These are phyloP conservation scores for Blumeria graminis DNA, from an alignment of 2,329 filamentous ascomycete species.

Conservation along the genomic window DNA sequence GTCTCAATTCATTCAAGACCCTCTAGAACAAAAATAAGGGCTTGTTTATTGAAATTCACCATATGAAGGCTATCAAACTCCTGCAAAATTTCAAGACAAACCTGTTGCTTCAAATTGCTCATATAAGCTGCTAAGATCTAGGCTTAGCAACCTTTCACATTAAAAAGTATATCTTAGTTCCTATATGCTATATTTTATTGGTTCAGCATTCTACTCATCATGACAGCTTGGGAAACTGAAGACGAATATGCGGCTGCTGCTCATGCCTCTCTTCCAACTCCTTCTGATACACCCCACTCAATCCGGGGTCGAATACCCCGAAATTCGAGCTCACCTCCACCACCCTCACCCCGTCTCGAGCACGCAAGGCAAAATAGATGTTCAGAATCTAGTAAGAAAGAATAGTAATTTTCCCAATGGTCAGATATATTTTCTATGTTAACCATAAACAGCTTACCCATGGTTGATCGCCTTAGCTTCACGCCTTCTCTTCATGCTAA, in stretches of 20 bases:
- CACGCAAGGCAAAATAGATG: conserved; percentile 18
- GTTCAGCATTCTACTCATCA: conserved; percentile 12
- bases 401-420: conserved; percentile 21
- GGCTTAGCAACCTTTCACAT: too few relatives aligned
- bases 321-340: conserved; percentile 39
- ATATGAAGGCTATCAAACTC: too few relatives aligned
- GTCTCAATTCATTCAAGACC: too few relatives aligned
- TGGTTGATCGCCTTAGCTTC: conserved; percentile 74
- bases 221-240: conserved; percentile 37
- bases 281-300: conserved; percentile 47
- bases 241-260: conserved; percentile 33
- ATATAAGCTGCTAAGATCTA: too few relatives aligned
- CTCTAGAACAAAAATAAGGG: too few relatives aligned
- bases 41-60: too few relatives aligned
- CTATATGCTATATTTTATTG: too few relatives aligned
- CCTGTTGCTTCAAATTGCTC: too few relatives aligned
- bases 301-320: conserved; percentile 39
- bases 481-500: conserved; percentile 89
- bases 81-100: too few relatives aligned
- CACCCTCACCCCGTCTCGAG: conserved; percentile 31
- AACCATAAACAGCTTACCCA: conserved; percentile 21
- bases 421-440: conserved; percentile 2
- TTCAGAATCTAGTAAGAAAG: conserved; percentile 20
- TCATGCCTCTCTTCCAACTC: conserved; percentile 39
- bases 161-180: too few relatives aligned